Evolutionary conservation across 2,329 filamentous ascomycete genomes (phyloP).

Genomic region (Rutstroemia sp.): DNA sequence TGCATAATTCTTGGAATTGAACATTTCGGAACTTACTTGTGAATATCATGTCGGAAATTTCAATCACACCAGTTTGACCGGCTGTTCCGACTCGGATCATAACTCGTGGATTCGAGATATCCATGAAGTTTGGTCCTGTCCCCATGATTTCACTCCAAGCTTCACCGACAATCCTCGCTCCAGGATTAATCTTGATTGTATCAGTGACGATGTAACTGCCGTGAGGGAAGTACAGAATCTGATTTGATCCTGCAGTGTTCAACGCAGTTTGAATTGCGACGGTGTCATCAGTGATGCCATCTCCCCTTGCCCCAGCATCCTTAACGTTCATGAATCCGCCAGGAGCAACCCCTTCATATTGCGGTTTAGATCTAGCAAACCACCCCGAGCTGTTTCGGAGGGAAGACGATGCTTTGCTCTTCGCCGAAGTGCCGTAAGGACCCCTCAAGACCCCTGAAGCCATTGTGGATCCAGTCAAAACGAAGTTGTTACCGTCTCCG

Average conservation of each 20-base stretch:
- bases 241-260: not conserved
- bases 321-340: conserved; percentile 28
- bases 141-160: conserved; percentile 33
- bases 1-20: too few species aligned
- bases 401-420: not conserved
- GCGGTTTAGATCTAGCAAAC: conserved; percentile 17
- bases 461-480: too few species aligned
- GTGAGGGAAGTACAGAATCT: conserved; percentile 47
- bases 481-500: too few species aligned
- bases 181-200: conserved; percentile 38
- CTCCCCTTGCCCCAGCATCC: conserved; percentile 23
- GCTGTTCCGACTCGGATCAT: conserved; percentile 33
- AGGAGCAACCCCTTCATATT: conserved; percentile 20
- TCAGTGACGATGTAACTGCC: conserved; percentile 45
- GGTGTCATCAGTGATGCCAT: conserved; percentile 71
- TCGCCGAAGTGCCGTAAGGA: not conserved
- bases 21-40: conserved; percentile 24
- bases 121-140: conserved; percentile 36
- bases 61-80: conserved; percentile 36
- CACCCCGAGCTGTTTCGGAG: not conserved
- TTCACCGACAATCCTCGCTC: conserved; percentile 31
- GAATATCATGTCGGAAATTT: conserved; percentile 35
- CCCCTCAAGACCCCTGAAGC: too few species aligned
- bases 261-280: conserved; percentile 61
- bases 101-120: conserved; percentile 37